A percentile compares a stretch with the other conserved stretches of the same genome.
phyloP scores from a whole-genome alignment of 2,329 filamentous ascomycete genomes.

The Aspergillus tanneri region DNA sequence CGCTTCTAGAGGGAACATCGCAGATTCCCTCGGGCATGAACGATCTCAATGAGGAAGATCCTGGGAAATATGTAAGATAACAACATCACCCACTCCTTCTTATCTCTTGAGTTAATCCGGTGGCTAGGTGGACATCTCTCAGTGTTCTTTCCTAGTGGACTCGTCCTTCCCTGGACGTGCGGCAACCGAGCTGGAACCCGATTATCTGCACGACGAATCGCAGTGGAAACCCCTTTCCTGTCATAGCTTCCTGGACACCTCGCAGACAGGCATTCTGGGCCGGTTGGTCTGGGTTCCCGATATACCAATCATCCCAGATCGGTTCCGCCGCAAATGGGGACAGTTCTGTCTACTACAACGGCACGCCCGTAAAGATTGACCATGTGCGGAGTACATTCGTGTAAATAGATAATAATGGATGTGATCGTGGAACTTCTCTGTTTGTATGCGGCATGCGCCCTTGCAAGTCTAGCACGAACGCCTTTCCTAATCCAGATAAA shows the following conservation, averaged over 20 bases:
- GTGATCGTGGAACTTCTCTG: constrained; percentile 1
- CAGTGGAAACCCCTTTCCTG: constrained; percentile 78
- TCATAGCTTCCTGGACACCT: constrained; percentile 75
- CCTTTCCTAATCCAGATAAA: constrained; percentile 39
- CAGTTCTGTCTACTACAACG: constrained; percentile 78
- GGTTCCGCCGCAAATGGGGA: constrained; percentile 76
- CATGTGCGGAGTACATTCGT: too few relatives aligned
- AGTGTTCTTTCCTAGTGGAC: constrained; percentile 84
- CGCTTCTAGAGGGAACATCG: constrained; percentile 81
- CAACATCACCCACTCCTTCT: constrained; percentile 1
- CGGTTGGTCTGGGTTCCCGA: constrained; percentile 82
- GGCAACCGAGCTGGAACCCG: constrained; percentile 70
- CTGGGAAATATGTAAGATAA: constrained; percentile 72
- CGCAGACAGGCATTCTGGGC: constrained; percentile 69
- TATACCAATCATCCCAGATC: constrained; percentile 64
- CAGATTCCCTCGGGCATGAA: constrained; percentile 82
- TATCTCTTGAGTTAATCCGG: constrained; percentile 10
- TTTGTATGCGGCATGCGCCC: constrained; percentile 20
- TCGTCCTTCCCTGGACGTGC: constrained; percentile 67
- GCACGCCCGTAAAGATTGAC: constrained; percentile 32
- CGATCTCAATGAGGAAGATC: constrained; percentile 82
- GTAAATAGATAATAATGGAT: neutral
- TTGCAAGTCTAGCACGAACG: constrained; percentile 1
- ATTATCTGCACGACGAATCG: constrained; percentile 71
- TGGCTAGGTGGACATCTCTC: constrained; percentile 62